Conservation (phyloP, 2,329 filamentous ascomycete genomes). For the Aureobasidium sp. region DNA sequence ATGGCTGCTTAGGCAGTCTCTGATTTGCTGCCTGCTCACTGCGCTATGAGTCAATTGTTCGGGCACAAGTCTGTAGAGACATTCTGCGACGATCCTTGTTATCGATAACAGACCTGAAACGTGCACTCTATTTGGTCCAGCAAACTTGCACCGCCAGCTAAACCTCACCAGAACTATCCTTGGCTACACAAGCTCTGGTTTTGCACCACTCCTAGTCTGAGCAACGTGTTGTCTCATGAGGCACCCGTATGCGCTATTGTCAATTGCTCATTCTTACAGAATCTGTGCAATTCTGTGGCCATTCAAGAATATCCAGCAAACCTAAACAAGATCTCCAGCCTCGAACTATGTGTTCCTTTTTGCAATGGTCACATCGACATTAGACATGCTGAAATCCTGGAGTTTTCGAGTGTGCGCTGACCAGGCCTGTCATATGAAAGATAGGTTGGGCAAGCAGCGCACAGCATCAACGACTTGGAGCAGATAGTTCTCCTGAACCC, state of each 20-base stretch:
- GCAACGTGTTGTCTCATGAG: neutral
- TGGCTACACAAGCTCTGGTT: too few relatives aligned
- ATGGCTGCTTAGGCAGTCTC: neutral
- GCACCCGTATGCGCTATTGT: neutral
- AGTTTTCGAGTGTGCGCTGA: neutral
- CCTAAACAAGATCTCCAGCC: neutral
- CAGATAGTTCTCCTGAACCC: neutral
- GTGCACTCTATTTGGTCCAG: neutral
- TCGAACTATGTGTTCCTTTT: too few relatives aligned
- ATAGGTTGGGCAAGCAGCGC: neutral
- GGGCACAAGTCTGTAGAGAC: neutral
- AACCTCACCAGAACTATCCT: neutral
- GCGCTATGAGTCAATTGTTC: neutral
- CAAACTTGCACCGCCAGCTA: neutral
- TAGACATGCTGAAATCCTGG: neutral
- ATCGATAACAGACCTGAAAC: slow-evolving; percentile 4
- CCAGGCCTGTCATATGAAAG: too few relatives aligned
- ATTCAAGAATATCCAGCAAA: neutral
- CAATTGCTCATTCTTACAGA: neutral
- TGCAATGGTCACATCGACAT: too few relatives aligned
- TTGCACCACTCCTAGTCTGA: neutral
- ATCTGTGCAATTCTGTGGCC: neutral
- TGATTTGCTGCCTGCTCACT: neutral
- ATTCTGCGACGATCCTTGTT: neutral
- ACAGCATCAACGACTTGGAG: neutral